phyloP scores from a whole-genome alignment of 169 alveolate genomes.

The Plasmodium berghei region DNA sequence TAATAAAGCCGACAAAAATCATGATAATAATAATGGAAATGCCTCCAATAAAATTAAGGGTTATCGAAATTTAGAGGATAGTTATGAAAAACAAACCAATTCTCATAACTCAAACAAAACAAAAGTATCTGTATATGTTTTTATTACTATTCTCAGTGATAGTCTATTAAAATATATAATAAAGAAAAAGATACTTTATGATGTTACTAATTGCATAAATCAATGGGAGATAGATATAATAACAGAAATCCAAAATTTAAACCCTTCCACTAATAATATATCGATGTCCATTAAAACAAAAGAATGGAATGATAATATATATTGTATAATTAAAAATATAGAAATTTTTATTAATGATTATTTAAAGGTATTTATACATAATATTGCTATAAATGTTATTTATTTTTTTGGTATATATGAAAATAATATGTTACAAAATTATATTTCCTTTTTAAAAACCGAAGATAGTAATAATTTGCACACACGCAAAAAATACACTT shows the following conservation, averaged over 20 bases:
- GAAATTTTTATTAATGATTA: constrained; percentile 23
- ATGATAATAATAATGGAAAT: not conserved
- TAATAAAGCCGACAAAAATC: too few species aligned
- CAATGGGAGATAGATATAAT: constrained; percentile 43
- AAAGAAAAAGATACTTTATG: constrained; percentile 37
- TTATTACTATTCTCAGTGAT: constrained; percentile 7
- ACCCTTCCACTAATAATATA: not conserved
- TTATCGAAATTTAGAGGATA: not conserved
- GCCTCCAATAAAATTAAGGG: not conserved
- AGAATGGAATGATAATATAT: not conserved
- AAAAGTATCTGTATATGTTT: constrained; percentile 23
- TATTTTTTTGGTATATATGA: constrained; percentile 27
- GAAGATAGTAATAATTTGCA: constrained; percentile 11
- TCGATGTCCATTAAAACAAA: constrained; percentile 9
- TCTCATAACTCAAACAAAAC: constrained; percentile 2
- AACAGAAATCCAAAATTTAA: constrained; percentile 10
- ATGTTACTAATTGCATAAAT: constrained; percentile 18
- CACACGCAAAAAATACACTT: constrained; percentile 13
- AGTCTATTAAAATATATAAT: constrained; percentile 34
- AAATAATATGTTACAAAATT: constrained; percentile 35
- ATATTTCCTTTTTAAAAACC: constrained; percentile 19
- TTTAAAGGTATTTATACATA: constrained; percentile 16
- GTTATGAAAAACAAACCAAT: not conserved
- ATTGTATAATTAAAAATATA: constrained; percentile 31
- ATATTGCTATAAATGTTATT: constrained; percentile 8